phyloP scores from a whole-genome alignment of 2,329 filamentous ascomycete species.

The Geoglossum cookeanum region DNA sequence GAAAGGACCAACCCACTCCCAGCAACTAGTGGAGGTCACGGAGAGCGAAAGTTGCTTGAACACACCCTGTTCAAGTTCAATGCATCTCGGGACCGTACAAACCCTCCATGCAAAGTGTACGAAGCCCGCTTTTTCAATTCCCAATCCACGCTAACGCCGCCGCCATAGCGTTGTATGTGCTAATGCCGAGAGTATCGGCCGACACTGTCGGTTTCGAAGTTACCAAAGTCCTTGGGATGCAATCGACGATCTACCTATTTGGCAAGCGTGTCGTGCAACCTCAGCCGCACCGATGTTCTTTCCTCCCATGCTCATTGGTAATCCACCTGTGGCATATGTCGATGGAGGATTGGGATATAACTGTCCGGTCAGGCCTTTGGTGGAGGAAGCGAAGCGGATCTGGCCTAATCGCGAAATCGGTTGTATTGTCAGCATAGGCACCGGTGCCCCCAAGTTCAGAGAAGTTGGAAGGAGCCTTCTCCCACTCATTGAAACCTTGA shows the following conservation, averaged over 20 bases:
- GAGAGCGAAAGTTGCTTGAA: too few species aligned
- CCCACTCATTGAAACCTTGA: not conserved
- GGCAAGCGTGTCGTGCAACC: constrained; percentile 16
- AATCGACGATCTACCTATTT: constrained; percentile 9
- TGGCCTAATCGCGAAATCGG: constrained; percentile 15
- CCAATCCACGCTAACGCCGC: too few species aligned
- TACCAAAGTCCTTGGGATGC: not conserved
- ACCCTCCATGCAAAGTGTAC: too few species aligned
- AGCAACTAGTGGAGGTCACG: too few species aligned
- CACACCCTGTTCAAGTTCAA: too few species aligned
- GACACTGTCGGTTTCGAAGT: not conserved
- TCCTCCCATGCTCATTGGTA: constrained; percentile 15
- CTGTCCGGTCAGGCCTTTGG: constrained; percentile 10
- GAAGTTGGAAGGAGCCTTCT: not conserved
- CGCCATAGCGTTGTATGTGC: too few species aligned
- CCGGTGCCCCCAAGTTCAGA: constrained; percentile 11
- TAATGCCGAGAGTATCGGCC: too few species aligned
- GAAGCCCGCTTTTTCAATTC: too few species aligned
- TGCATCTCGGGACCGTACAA: too few species aligned
- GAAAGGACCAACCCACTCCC: too few species aligned
- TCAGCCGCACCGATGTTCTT: constrained; percentile 18
- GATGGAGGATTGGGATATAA: constrained; percentile 11
- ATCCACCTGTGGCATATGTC: constrained; percentile 8
- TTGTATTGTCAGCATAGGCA: constrained; percentile 20
- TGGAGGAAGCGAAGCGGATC: constrained; percentile 9